Evolutionary conservation across 1,139 yeast genomes (phyloP).

Genomic region (Taphrina confusa): DNA sequence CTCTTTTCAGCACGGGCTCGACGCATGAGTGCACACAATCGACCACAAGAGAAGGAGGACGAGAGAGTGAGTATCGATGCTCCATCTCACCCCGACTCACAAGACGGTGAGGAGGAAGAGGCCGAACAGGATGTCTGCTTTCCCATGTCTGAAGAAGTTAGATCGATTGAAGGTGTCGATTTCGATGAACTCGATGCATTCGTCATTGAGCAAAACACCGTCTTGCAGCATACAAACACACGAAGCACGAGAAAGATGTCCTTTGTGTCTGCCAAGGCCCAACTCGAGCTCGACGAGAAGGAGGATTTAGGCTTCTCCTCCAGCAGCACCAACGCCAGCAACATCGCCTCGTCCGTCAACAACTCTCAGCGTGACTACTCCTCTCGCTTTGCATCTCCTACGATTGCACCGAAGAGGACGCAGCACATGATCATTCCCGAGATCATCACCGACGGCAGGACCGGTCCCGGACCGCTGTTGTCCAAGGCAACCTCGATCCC

Average conservation of each 20-base stretch:
- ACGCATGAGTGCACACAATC: conserved; percentile 17
- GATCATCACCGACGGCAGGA: conserved; percentile 4
- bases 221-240: conserved; percentile 15
- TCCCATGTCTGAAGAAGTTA: conserved; percentile 75
- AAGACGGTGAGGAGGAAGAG: conserved; percentile 47
- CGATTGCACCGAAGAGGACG: conserved; percentile 35
- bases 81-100: conserved; percentile 31
- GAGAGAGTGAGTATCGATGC: conserved; percentile 27
- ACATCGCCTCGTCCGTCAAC: conserved; percentile 7
- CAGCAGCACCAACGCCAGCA: conserved; percentile 32
- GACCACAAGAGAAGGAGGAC: conserved; percentile 9
- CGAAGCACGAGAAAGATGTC: conserved; percentile 31
- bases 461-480: conserved; percentile 10
- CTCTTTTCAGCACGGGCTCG: conserved; percentile 14
- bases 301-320: background rate
- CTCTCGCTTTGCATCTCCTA: conserved; percentile 13
- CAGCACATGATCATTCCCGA: conserved; percentile 29
- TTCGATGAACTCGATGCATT: conserved; percentile 49
- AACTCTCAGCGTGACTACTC: conserved; percentile 5
- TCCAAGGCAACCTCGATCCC: conserved; percentile 27
- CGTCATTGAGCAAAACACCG: conserved; percentile 41
- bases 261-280: conserved; percentile 5
- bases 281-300: conserved; percentile 12
- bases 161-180: conserved; percentile 46
- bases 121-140: conserved; percentile 98